These are phyloP conservation scores for Cladosporium sp. DNA, from an alignment of 2,329 filamentous ascomycete genomes.

Conservation along the genomic window DNA sequence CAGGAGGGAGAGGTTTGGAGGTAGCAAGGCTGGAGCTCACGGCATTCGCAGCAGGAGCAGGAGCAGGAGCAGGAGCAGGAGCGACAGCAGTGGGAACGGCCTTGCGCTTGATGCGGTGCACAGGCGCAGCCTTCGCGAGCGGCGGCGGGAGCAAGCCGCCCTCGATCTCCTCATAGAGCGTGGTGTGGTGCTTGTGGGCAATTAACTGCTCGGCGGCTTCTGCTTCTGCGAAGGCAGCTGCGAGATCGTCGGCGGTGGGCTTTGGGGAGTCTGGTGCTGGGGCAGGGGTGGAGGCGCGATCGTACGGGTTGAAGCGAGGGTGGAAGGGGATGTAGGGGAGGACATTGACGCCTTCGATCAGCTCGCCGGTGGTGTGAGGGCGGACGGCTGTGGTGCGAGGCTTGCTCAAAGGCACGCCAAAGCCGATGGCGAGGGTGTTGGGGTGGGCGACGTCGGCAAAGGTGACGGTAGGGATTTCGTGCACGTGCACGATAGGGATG, in stretches of 20 bases:
- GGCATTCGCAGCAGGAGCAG: neutral
- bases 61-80: neutral
- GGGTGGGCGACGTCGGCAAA: neutral
- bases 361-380: constrained; percentile 13
- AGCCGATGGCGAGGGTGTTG: neutral
- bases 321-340: constrained; percentile 11
- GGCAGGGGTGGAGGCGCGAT: neutral
- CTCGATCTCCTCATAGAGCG: constrained; percentile 10
- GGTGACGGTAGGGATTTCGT: neutral
- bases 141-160: neutral
- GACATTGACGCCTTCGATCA: neutral
- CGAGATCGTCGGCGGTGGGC: neutral
- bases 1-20: neutral
- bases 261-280: neutral
- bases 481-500: neutral
- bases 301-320: constrained; percentile 10
- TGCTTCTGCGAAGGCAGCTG: constrained; percentile 8
- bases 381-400: constrained; percentile 2
- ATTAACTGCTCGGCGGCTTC: neutral
- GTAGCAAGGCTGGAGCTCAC: neutral
- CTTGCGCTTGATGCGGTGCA: constrained; percentile 2
- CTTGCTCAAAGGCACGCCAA: neutral
- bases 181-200: constrained; percentile 14
- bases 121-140: neutral
- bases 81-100: neutral